Evolutionary conservation across 2,329 filamentous ascomycete species (phyloP).

Genomic region (Colletotrichum liaoningense): DNA sequence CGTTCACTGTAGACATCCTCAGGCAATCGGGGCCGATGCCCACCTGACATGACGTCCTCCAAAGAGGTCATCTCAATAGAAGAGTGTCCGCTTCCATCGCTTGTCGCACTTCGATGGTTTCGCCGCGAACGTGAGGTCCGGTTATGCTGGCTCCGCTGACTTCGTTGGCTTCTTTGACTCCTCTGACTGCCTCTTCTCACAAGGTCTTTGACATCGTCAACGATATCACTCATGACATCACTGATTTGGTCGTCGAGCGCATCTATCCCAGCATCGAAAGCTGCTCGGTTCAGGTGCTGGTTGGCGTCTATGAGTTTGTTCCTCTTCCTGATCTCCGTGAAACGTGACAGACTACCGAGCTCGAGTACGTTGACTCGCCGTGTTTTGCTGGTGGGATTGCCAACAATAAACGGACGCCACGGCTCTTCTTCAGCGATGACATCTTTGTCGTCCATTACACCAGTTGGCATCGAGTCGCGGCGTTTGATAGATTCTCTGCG

Average conservation of each 20-base stretch:
- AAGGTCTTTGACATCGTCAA: slow-evolving; percentile 46
- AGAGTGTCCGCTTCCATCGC: slow-evolving; percentile 34
- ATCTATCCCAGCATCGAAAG: slow-evolving; percentile 48
- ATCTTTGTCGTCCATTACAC: slow-evolving; percentile 40
- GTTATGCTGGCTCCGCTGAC: slow-evolving; percentile 1
- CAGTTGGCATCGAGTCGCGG: slow-evolving; percentile 52
- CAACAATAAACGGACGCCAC: slow-evolving; percentile 78
- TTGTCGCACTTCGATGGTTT: slow-evolving; percentile 27
- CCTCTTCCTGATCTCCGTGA: slow-evolving; percentile 76
- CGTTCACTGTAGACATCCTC: slow-evolving; percentile 43
- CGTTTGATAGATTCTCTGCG: slow-evolving; percentile 61
- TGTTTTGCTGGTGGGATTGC: slow-evolving; percentile 76
- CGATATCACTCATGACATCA: slow-evolving; percentile 48
- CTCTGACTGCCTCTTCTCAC: slow-evolving; percentile 26
- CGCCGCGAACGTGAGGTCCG: slow-evolving; percentile 7
- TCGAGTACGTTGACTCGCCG: slow-evolving; percentile 79
- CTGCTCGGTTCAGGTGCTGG: slow-evolving; percentile 49
- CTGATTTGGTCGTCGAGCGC: slow-evolving; percentile 51
- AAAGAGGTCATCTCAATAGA: slow-evolving; percentile 45
- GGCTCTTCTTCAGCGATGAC: slow-evolving; percentile 62
- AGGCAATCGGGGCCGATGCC: slow-evolving; percentile 38
- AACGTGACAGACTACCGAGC: slow-evolving; percentile 74
- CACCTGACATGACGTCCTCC: slow-evolving; percentile 33
- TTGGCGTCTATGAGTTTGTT: slow-evolving; percentile 66
- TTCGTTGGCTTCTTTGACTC: slow-evolving; percentile 3